Evolutionary conservation across 805 yeast species (phyloP), one percentile per base, ranked within the genome.

Genomic region (Ogataea sp.): DNA sequence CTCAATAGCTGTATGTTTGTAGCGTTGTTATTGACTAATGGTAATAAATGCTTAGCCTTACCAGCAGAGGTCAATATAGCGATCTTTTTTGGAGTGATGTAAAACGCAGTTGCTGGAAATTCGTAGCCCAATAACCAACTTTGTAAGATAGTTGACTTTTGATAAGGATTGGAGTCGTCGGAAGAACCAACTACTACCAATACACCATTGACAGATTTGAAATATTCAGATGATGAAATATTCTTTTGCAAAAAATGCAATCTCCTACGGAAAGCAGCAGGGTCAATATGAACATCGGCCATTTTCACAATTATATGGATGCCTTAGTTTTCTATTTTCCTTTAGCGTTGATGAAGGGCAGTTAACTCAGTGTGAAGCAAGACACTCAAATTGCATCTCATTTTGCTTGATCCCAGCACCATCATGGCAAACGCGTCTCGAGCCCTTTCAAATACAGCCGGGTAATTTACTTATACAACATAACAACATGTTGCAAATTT

Each of bases 101-200:
- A 76, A 39, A 90, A 62, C 24, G 79, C 78, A 2, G 97, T 88
- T 37, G 93, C 93, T n/a, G 95, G 94, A 55, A 90, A 90, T 58
- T 93, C 97, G 58, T 89, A 90, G 4, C 97, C 96, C 36, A 90
- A 64, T 39, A 90, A 65, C 97, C 97, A 90, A 38, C 79, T 83
- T 58, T 89, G 97, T 35, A 89, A 62, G 34, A 83, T 80, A 1
- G 95, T 80, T 11, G 95, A 81, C 61, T 86, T 86, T 56, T 83
- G 87, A 61, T 86, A 88, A 36, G 95, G 94, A 57, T 87, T 83
- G 47, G 83, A 90, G 43, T 84, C 93, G 55, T 86, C 88, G 33
- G 85, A 68, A 7, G 95, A 83, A 11, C 97, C 97, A 35, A 83
- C 81, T 13, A 85, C 76, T 34, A 85, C 74, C 43, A 87, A 52